Percentiles rank a stretch among this genome's conserved stretches.
Conservation (phyloP, 129 eudicot species). For the Flaveria robusta region DNA sequence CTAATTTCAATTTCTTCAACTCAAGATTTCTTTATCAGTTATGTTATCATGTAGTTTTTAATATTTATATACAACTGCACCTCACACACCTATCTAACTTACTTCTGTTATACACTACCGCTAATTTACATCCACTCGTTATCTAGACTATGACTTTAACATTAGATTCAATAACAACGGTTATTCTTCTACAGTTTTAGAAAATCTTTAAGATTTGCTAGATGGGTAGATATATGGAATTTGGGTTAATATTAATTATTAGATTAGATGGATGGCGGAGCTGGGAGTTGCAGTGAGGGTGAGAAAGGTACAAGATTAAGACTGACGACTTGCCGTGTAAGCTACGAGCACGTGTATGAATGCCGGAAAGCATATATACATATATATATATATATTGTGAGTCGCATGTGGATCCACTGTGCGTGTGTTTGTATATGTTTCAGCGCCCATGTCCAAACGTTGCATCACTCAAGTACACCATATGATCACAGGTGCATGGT, state of each 20-base stretch:
- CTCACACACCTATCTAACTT: too few species aligned
- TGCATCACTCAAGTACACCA: constrained; percentile 12
- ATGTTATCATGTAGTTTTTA: background rate
- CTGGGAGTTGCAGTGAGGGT: background rate
- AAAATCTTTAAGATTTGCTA: too few species aligned
- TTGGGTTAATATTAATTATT: too few species aligned
- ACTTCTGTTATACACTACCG: too few species aligned
- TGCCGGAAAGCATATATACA: constrained; percentile 30
- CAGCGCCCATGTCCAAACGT: constrained; percentile 9
- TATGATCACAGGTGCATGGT: background rate
- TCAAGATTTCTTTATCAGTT: background rate
- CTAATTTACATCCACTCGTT: too few species aligned
- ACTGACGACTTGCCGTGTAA: constrained; percentile 65
- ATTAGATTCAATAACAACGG: too few species aligned
- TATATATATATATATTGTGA: background rate
- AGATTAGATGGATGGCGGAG: constrained; percentile 16
- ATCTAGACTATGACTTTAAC: too few species aligned
- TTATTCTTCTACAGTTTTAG: too few species aligned
- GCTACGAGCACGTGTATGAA: constrained; percentile 72
- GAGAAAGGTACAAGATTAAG: constrained; percentile 14
- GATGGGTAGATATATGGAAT: too few species aligned
- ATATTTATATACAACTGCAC: too few species aligned
- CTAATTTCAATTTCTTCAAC: background rate
- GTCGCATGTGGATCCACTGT: constrained; percentile 34
- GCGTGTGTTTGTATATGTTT: constrained; percentile 14